Evolutionary conservation across 2,329 filamentous ascomycete genomes (phyloP).

Genomic region (Paecilomyces sp.): DNA sequence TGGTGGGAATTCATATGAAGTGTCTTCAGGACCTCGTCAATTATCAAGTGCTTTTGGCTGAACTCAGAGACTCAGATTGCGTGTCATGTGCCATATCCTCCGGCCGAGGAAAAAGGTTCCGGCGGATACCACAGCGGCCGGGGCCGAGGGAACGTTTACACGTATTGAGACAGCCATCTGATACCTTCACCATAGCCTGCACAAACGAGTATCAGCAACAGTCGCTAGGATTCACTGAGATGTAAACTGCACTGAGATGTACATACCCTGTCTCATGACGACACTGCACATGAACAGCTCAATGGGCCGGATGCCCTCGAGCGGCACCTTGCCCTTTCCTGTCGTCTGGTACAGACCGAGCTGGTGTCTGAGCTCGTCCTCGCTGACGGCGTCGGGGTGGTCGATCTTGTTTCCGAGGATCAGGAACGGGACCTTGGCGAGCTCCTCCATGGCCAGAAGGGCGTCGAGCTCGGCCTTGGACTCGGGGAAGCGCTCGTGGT

Average conservation of each 20-base stretch:
- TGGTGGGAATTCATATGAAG: background rate
- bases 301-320: constrained; percentile 88
- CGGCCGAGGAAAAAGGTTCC: background rate
- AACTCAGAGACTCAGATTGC: background rate
- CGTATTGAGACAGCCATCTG: constrained; percentile 87
- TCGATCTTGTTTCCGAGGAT: constrained; percentile 99
- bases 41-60: background rate
- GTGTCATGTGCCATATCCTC: background rate
- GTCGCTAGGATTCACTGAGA: background rate
- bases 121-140: background rate
- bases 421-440: constrained; percentile 90
- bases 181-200: constrained; percentile 80
- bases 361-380: constrained; percentile 89
- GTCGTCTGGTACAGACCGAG: constrained; percentile 94
- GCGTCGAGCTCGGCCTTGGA: constrained; percentile 96
- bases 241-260: too few relatives aligned
- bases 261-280: constrained; percentile 86
- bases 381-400: constrained; percentile 88
- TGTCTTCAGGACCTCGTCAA: background rate
- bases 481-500: constrained; percentile 88
- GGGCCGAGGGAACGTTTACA: constrained; percentile 45
- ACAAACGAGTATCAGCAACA: background rate
- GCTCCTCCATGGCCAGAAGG: constrained; percentile 92
- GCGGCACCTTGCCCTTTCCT: constrained; percentile 87
- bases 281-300: constrained; percentile 99